Evolutionary conservation across 768 basidiomycete genomes (phyloP), one percentile per base, ranked within the genome.

Genomic region (Termitomyces sp.): DNA sequence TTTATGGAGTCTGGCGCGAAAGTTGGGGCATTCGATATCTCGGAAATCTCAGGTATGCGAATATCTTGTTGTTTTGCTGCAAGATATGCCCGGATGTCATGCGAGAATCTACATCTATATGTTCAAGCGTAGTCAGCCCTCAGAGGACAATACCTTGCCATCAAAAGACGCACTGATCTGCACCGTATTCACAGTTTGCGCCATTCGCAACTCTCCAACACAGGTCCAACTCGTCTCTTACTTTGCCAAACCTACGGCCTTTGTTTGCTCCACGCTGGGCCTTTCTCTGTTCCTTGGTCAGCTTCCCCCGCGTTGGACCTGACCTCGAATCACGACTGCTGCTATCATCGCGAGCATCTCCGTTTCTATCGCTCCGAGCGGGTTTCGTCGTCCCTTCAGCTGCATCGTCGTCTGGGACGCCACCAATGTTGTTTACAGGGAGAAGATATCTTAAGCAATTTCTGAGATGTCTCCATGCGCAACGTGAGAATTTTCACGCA

Each of bases 211-310:
- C 73, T 51, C 79, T 82, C 82, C 86, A 89, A 72, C 95, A 98
- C 27, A 98, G 73, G 34, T 92, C 86, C 3, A 92, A 71, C 43
- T 90, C 89, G 65, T 95, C 95, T 53, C 83, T 78, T 17, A 90
- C 77, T 66, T 88, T 88, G 17, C 80, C 85, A 69, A 93, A 95
- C 14, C 85, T 79, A 41, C 95, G 72, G 12, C 84, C 87, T 68
- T 93, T 95, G 70, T 96, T 97, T 58, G 86, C 84, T 2, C 95
- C 95, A 32, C 82, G 76, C 58, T 84, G 80, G 11, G 86, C 83
- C 69, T 90, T 90, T 69, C 83, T 87, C 67, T 86, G 81, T 61
- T 86, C 84, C 66, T 83, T 86, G 11, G 78, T 80, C 54, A 78
- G 66, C 62, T 70, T 73, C n/a, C 64, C 70, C 49, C 71, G 65